Conservation (phyloP, 768 basidiomycete genomes). For the Mycena metata region DNA sequence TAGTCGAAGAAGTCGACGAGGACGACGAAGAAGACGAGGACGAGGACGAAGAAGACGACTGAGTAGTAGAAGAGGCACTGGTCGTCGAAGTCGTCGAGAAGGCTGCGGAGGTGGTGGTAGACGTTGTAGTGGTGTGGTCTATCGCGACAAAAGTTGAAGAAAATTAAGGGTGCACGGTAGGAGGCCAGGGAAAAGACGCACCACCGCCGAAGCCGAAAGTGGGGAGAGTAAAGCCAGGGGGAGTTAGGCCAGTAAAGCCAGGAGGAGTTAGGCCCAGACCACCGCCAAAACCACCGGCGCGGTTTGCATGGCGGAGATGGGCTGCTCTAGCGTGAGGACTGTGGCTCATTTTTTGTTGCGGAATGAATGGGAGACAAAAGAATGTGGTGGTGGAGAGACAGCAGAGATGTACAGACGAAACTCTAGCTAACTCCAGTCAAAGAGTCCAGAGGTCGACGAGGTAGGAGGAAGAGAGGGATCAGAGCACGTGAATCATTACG, state of each 20-base stretch:
- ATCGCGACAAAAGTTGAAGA: too few species aligned
- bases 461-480: background rate
- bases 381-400: constrained; percentile 34
- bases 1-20: background rate
- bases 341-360: constrained; percentile 30
- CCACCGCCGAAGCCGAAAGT: background rate
- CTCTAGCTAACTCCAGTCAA: constrained; percentile 4
- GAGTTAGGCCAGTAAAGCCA: background rate
- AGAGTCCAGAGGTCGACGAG: background rate
- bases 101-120: too few species aligned
- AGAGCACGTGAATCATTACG: background rate
- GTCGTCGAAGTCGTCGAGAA: background rate
- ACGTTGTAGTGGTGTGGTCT: too few species aligned
- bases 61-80: background rate
- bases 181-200: too few species aligned
- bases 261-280: background rate
- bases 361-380: constrained; percentile 33
- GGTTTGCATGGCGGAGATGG: constrained; percentile 34
- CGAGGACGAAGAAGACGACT: background rate
- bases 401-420: constrained; percentile 17
- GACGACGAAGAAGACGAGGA: constrained; percentile 9
- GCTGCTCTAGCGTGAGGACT: constrained; percentile 12
- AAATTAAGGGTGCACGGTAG: too few species aligned
- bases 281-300: constrained; percentile 25
- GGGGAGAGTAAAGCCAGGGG: background rate